A percentile compares a stretch with the other conserved stretches of the same genome.
phyloP scores from a whole-genome alignment of 257 asterid species.

The Paraleonurus japonicus region DNA sequence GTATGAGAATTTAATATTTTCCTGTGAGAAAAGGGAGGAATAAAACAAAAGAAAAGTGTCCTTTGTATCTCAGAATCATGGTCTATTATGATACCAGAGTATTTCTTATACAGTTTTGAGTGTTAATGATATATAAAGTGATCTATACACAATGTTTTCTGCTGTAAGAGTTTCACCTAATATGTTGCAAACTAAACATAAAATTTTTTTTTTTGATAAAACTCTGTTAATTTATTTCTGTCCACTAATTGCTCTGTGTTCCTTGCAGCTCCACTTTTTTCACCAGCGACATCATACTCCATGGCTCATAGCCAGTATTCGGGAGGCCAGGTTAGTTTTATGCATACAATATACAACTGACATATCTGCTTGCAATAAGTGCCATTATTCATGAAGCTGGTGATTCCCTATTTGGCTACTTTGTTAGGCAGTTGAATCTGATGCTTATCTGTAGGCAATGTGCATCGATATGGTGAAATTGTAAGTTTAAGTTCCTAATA shows the following conservation, averaged over 20 bases:
- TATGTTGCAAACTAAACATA: background rate
- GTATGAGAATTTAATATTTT: background rate
- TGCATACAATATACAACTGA: slow-evolving; percentile 10
- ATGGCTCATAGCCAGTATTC: slow-evolving; percentile 27
- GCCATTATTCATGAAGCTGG: background rate
- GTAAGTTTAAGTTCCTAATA: background rate
- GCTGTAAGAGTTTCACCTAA: background rate
- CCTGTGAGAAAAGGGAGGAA: background rate
- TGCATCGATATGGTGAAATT: background rate
- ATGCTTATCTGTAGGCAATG: background rate
- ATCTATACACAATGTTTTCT: background rate
- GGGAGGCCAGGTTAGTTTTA: slow-evolving; percentile 35
- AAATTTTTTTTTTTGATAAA: background rate
- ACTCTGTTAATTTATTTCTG: background rate
- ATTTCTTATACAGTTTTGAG: background rate
- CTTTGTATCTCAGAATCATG: background rate
- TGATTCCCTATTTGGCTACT: background rate
- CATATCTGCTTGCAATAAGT: background rate
- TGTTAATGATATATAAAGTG: slow-evolving; percentile 14
- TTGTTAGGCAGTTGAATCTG: background rate
- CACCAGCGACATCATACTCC: slow-evolving; percentile 28
- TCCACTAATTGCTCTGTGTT: background rate
- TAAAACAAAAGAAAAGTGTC: background rate
- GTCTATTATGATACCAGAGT: background rate
- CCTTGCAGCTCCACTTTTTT: slow-evolving; percentile 38